Conservation (phyloP, 1,284 basidiomycete species). For the Pholiota adiposa region DNA sequence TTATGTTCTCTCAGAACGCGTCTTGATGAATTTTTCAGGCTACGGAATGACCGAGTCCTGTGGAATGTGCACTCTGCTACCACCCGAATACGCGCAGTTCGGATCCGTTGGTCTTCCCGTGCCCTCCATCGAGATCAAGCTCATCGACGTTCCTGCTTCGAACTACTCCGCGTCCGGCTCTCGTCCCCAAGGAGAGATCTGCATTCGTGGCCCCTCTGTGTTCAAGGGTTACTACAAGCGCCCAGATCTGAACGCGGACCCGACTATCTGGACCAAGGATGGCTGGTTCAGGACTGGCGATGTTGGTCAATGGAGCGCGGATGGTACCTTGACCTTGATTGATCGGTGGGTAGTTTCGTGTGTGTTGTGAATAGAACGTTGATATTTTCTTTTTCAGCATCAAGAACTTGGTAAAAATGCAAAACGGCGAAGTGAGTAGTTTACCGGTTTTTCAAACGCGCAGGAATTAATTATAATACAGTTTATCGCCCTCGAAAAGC, state of each 20-base stretch:
- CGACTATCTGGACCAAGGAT: conserved; percentile 77
- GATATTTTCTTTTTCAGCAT: no score
- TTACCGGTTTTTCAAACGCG: not conserved
- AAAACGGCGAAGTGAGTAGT: conserved; percentile 68
- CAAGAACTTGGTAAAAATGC: conserved; percentile 89
- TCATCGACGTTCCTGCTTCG: conserved; percentile 81
- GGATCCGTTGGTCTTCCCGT: conserved; percentile 82
- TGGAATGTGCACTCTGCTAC: conserved; percentile 82
- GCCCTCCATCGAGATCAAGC: conserved; percentile 87
- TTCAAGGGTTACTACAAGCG: conserved; percentile 87
- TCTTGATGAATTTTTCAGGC: conserved; percentile 50
- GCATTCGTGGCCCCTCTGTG: conserved; percentile 79
- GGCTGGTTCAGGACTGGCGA: conserved; percentile 92
- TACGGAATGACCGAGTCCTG: conserved; percentile 95
- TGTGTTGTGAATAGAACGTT: no score
- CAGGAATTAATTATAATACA: conserved; percentile 29
- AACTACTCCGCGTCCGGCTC: conserved; percentile 71
- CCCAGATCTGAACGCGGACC: conserved; percentile 86
- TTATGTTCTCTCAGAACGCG: conserved; percentile 87
- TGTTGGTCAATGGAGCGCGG: conserved; percentile 85
- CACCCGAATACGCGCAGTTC: conserved; percentile 74
- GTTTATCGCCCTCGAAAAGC: conserved; percentile 89
- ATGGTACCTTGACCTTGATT: conserved; percentile 83
- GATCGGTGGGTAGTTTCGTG: no score
- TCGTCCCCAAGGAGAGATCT: conserved; percentile 79